Percentiles rank a stretch among this genome's conserved stretches.
Conservation (phyloP, 2,329 filamentous ascomycete genomes). For the Aspergillus carbonarius region DNA sequence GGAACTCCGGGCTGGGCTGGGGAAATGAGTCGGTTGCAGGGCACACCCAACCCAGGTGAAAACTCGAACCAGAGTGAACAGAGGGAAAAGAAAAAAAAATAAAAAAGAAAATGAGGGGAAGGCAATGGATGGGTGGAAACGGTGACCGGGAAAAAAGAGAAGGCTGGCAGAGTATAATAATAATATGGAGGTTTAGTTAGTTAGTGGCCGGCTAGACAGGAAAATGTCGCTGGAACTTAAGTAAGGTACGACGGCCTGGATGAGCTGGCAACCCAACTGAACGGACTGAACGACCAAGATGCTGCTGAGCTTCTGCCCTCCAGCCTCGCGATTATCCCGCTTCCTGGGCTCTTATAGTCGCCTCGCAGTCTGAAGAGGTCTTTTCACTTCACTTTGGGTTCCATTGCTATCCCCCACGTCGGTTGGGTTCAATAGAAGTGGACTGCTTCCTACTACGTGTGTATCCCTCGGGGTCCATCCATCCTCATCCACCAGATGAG, state of each 20-base stretch:
- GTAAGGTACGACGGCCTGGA: conserved; percentile 1
- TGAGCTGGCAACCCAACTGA: conserved; percentile 1
- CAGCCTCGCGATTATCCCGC: background rate
- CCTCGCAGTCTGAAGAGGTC: background rate
- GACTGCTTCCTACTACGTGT: conserved; percentile 5
- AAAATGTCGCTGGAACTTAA: background rate
- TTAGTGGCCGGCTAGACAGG: background rate
- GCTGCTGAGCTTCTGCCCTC: background rate
- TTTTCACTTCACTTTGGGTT: conserved; percentile 2
- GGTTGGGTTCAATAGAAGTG: conserved; percentile 5
- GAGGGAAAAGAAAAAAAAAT: background rate
- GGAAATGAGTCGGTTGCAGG: background rate
- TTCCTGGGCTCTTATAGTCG: background rate
- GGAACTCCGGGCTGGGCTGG: background rate
- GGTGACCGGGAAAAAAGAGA: conserved; percentile 13
- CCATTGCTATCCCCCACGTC: background rate
- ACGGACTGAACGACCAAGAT: background rate
- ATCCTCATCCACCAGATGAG: background rate
- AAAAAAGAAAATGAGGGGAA: conserved; percentile 7
- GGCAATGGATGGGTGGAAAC: background rate
- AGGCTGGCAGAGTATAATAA: conserved; percentile 24
- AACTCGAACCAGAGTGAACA: background rate
- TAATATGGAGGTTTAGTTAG: background rate
- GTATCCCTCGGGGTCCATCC: background rate
- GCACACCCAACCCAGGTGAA: background rate